These are phyloP conservation scores for Chrysophaeum taylorii DNA, from an alignment of 352 stramenopile genomes.

Conservation along the genomic window DNA sequence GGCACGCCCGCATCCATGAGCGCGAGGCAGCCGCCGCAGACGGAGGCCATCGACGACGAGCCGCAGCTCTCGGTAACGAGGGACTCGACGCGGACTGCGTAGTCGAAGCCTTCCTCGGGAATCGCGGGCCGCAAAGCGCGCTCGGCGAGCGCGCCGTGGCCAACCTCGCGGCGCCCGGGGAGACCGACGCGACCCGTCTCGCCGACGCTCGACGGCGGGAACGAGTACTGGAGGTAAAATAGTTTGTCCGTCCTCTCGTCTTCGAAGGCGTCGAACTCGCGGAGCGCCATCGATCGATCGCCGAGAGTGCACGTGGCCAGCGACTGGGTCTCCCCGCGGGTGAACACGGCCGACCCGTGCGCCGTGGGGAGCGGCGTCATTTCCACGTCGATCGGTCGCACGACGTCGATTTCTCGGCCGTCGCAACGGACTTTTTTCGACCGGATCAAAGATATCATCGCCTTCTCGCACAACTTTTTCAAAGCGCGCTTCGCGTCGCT, in stretches of 20 bases:
- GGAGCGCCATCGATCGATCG: constrained; percentile 21
- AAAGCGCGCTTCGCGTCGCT: constrained; percentile 31
- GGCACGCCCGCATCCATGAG: constrained; percentile 93
- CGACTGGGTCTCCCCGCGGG: constrained; percentile 55
- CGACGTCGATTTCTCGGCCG: constrained; percentile 57
- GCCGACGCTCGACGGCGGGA: constrained; percentile 93
- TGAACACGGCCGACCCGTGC: constrained; percentile 53
- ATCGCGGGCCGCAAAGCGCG: constrained; percentile 82
- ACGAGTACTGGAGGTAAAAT: constrained; percentile 96
- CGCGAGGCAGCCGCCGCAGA: constrained; percentile 87
- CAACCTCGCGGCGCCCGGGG: constrained; percentile 73
- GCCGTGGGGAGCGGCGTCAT: constrained; percentile 54
- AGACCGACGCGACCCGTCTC: constrained; percentile 79
- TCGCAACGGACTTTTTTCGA: constrained; percentile 62
- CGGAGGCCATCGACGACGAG: constrained; percentile 82
- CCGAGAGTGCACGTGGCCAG: constrained; percentile 60
- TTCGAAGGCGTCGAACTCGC: background rate
- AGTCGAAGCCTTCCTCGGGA: constrained; percentile 82
- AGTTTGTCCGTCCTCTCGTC: background rate
- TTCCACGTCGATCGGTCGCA: constrained; percentile 70
- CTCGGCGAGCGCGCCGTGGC: constrained; percentile 90
- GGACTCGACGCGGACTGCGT: constrained; percentile 87
- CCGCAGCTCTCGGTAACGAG: constrained; percentile 86
- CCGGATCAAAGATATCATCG: constrained; percentile 40
- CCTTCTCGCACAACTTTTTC: constrained; percentile 16